Percentiles rank a stretch among this genome's conserved stretches.
Conservation (phyloP, 306 rosid species). For the Prunus mira region DNA sequence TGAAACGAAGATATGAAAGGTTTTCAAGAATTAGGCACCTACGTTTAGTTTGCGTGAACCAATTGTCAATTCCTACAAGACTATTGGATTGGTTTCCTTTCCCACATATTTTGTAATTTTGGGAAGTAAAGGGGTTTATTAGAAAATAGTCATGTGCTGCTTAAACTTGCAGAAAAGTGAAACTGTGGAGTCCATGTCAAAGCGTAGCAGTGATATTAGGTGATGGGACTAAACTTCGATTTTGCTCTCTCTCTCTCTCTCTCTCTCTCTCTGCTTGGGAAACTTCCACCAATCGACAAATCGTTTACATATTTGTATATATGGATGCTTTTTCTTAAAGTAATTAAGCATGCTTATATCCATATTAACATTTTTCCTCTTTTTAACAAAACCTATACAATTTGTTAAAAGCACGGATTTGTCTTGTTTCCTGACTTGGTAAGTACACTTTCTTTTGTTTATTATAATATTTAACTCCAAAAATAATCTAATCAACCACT, state of each 20-base stretch:
- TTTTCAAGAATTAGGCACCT: no score
- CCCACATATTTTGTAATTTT: not conserved
- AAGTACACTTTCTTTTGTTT: no score
- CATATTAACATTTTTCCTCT: not conserved
- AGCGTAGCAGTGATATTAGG: not conserved
- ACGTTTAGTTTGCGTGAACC: not conserved
- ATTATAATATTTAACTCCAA: no score
- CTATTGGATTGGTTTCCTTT: no score
- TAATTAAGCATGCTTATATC: not conserved
- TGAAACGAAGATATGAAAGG: no score
- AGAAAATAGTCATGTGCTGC: not conserved
- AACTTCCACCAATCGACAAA: conserved; percentile 2
- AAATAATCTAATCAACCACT: no score
- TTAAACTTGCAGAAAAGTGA: not conserved
- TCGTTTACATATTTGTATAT: not conserved
- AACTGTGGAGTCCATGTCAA: not conserved
- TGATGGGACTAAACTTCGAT: not conserved
- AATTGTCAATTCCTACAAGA: not conserved
- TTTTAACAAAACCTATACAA: not conserved
- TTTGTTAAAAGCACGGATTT: not conserved
- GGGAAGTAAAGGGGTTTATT: not conserved
- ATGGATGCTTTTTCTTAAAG: not conserved
- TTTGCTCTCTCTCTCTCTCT: not conserved
- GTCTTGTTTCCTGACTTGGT: not conserved
- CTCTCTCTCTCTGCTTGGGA: not conserved